Evolutionary conservation across 2,329 filamentous ascomycete species (phyloP), one percentile per base, ranked within the genome.

Genomic region (Madurella fahalii): DNA sequence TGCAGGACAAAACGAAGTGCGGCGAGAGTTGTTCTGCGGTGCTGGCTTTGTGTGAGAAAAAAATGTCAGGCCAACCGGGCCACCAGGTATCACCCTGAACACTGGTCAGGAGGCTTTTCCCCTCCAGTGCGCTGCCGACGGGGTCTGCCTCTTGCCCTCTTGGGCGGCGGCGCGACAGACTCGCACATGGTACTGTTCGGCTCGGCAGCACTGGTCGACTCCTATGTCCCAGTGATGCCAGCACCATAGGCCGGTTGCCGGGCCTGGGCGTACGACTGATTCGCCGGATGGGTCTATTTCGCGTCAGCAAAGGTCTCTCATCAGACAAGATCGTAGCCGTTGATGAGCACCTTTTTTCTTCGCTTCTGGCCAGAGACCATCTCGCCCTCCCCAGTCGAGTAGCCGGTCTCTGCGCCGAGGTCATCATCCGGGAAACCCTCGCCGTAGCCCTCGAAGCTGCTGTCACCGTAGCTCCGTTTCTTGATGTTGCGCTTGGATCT

Each of bases 401-500:
- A 86, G n/a, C 81, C 83, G 15, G 73, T 75, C 12, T 80, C 84
- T 53, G 68, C 65, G 43, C 77, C 82, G 9, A 68, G 69, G 58
- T 87, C 86, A 60, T 89, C 86, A 58, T 90, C 87, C 9, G 79
- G 79, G 61, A 78, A 90, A 34, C 85, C 84, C 61, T 90, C 86
- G 43, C 82, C 81, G 64, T 91, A 91, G 41, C 88, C 87, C 64
- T 87, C 84, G 65, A 82, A 92, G 64, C 85, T 89, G 63, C 78
- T 81, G 60, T 92, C 88, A 40, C 85, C 84, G 66, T 91, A 92
- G 58, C 84, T 82, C 46, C 89, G 80, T 76, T 91, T 91, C 74
- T 87, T 89, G 58, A 82, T 78, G 52, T 77, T 75, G 46, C 88
- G 79, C 62, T 85, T 84, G 34, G 86, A 83, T 52, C 87, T 77